Evolutionary conservation across 2,329 filamentous ascomycete species (phyloP).

Genomic region (Hirsutella rhossiliensis): DNA sequence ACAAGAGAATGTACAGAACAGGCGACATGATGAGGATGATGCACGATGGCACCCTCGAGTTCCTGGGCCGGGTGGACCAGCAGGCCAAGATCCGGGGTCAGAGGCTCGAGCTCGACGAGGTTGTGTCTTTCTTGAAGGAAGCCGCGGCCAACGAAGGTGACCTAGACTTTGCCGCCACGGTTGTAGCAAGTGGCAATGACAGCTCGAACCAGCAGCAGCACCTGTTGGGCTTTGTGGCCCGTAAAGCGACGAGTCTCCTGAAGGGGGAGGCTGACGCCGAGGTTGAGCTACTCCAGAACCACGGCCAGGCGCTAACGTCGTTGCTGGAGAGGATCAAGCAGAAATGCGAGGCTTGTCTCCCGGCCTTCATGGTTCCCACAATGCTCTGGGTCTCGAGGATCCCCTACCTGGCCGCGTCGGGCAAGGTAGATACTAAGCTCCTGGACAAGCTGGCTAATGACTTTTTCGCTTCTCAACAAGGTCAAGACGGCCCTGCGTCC

Average conservation of each 20-base stretch:
- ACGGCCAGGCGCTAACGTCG: background rate
- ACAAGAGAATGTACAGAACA: conserved; percentile 6
- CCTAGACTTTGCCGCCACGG: conserved; percentile 5
- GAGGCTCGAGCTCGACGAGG: conserved; percentile 5
- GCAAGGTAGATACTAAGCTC: conserved; percentile 9
- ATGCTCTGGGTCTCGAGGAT: conserved; percentile 10
- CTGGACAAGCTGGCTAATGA: conserved; percentile 4
- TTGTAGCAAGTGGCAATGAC: background rate
- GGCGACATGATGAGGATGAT: conserved; percentile 9
- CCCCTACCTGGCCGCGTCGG: conserved; percentile 8
- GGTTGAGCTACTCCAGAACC: conserved; percentile 3
- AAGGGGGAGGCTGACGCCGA: conserved; percentile 5
- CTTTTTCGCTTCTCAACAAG: conserved; percentile 1
- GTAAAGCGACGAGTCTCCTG: conserved; percentile 1
- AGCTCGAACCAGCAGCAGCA: conserved; percentile 1
- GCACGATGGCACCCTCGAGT: conserved; percentile 6
- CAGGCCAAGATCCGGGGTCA: conserved; percentile 8
- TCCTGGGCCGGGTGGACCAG: conserved; percentile 6
- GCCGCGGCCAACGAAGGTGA: conserved; percentile 3
- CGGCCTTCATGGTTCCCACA: conserved; percentile 11
- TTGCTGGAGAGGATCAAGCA: conserved; percentile 3
- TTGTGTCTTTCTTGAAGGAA: conserved; percentile 1
- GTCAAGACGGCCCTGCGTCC: background rate
- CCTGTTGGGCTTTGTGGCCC: conserved; percentile 7
- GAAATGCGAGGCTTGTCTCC: conserved; percentile 5